Percentiles rank a stretch among this genome's conserved stretches.
phyloP scores from a whole-genome alignment of 2,329 filamentous ascomycete species.

The Pyrenochaeta sp. region DNA sequence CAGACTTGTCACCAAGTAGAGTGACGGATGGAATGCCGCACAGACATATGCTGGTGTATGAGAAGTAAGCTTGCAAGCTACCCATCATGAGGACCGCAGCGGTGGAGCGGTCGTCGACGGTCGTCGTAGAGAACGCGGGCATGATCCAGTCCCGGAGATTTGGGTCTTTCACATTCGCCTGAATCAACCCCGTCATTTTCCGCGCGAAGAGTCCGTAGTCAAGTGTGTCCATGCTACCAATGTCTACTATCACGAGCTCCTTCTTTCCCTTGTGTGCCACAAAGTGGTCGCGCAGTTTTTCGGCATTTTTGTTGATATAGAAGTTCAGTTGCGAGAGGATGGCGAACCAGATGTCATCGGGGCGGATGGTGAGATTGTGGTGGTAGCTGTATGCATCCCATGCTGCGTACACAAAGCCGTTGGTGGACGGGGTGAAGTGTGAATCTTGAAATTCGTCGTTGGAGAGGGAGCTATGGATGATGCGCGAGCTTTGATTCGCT shows the following conservation, averaged over 20 bases:
- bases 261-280: conserved; percentile 43
- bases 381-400: conserved; percentile 27
- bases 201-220: conserved; percentile 9
- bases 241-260: conserved; percentile 14
- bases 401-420: conserved; percentile 26
- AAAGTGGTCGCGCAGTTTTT: conserved; percentile 32
- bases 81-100: conserved; percentile 30
- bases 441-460: background rate
- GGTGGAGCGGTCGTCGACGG: conserved; percentile 11
- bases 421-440: conserved; percentile 9
- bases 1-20: conserved; percentile 10
- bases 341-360: conserved; percentile 39
- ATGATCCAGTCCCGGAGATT: conserved; percentile 25
- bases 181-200: conserved; percentile 12
- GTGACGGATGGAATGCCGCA: conserved; percentile 33
- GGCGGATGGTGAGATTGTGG: conserved; percentile 32
- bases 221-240: conserved; percentile 6
- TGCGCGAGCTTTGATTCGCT: background rate
- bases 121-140: conserved; percentile 29
- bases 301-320: conserved; percentile 35
- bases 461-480: conserved; percentile 19
- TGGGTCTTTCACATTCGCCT: conserved; percentile 15
- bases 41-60: background rate
- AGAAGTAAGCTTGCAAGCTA: conserved; percentile 24
- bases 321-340: conserved; percentile 34